Conservation (phyloP, 179 eudicot genomes). For the Dionaea muscipula region DNA sequence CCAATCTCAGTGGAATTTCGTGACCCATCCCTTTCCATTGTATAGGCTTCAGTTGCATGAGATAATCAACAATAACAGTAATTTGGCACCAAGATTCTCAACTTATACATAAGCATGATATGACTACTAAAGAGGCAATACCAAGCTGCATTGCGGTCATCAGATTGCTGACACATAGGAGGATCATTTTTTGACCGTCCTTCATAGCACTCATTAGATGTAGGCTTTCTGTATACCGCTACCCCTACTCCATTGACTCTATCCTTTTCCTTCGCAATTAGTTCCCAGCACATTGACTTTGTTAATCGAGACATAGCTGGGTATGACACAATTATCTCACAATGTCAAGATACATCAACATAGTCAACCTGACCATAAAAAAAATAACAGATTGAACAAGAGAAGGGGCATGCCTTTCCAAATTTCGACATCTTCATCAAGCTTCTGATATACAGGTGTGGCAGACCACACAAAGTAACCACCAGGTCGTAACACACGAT, state of each 20-base stretch:
- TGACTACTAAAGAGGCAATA: slow-evolving; percentile 7
- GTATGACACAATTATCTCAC: slow-evolving; percentile 6
- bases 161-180: slow-evolving; percentile 44
- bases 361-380: slow-evolving; percentile 1
- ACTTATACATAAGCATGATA: not conserved
- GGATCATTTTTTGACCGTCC: slow-evolving; percentile 36
- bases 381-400: slow-evolving; percentile 7
- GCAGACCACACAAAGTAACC: slow-evolving; percentile 73
- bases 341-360: slow-evolving; percentile 4
- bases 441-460: slow-evolving; percentile 51
- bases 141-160: slow-evolving; percentile 69
- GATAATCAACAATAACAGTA: too few species aligned
- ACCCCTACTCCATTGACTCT: slow-evolving; percentile 46
- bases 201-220: slow-evolving; percentile 48
- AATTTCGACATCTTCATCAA: slow-evolving; percentile 39
- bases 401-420: slow-evolving; percentile 36
- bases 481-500: slow-evolving; percentile 60
- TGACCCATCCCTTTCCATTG: not conserved
- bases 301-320: slow-evolving; percentile 54
- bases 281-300: slow-evolving; percentile 54
- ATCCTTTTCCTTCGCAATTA: slow-evolving; percentile 34
- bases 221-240: slow-evolving; percentile 45
- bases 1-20: not conserved
- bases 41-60: too few species aligned
- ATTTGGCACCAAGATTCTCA: not conserved